Evolutionary conservation across 306 rosid species (phyloP), one percentile per base, ranked within the genome.

Genomic region (Quercus wislizeni): DNA sequence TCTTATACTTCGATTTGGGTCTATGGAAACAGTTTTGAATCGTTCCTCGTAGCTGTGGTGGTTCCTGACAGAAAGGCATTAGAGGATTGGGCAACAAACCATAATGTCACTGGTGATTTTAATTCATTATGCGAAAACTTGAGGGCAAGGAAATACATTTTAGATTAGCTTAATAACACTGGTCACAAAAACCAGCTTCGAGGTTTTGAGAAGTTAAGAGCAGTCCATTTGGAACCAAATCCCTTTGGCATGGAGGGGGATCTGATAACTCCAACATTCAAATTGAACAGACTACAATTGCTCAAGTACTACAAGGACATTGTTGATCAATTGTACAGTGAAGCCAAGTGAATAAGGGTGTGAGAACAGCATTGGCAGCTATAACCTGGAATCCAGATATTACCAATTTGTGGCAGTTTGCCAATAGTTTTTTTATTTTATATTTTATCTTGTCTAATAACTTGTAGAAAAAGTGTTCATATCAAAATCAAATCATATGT

Each of bases 161-260:
- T 94, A 85, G 99, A 94, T 80, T 93, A 91, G 82, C 97, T 94
- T 80, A 92, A 91, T 59, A 62, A 71, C 79, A 85, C 67, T 68
- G 98, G 93, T 81, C 90, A 81, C 86, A 88, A 92, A 85, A 84
- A 85, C 73, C 91, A 94, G 99, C 97, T 94, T 81, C 91, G 89
- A 80, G 97, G 98, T 56, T 94, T 92, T 84, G 97, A 94, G 88
- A 81, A 81, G 82, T 84, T 92, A 77, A 92, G 91, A 84, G 95
- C 94, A 20, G 71, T 94, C 83, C 85, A 92, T 82, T 83, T 94
- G 90, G 99, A 94, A 72, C 91, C 97, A 74, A 83, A 65, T 70
- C 92, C 92, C 41, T 94, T 95, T 75, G 97, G 87, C 90, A 87
- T 95, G 80, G 98, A 90, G 80, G 90, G 99, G 87, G 99, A 92